phyloP scores from a whole-genome alignment of 2,329 filamentous ascomycete species.

The Colletotrichum shisoi region DNA sequence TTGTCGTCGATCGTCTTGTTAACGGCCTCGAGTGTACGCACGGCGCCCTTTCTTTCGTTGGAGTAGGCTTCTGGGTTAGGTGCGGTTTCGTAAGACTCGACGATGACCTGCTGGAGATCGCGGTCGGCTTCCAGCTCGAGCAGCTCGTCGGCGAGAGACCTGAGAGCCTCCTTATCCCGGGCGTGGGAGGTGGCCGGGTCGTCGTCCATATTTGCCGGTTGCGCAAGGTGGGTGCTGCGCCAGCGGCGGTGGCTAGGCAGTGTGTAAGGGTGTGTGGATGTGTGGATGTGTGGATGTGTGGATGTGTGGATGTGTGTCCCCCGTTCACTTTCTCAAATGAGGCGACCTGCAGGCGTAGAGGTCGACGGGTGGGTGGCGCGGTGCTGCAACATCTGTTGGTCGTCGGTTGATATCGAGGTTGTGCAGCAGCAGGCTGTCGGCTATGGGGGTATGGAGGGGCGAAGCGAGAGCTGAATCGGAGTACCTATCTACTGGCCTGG shows the following conservation, averaged over 20 bases:
- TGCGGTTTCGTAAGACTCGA: slow-evolving; percentile 21
- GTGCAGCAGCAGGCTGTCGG: slow-evolving; percentile 29
- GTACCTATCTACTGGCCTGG: neutral
- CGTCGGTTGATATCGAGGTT: slow-evolving; percentile 11
- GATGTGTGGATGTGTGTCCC: neutral
- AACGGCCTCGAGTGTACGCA: neutral
- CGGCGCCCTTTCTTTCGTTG: slow-evolving; percentile 10
- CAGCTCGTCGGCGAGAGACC: slow-evolving; percentile 18
- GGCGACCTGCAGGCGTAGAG: slow-evolving; percentile 34
- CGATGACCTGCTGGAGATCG: slow-evolving; percentile 18
- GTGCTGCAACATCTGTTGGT: slow-evolving; percentile 34
- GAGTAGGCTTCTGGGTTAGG: slow-evolving; percentile 7
- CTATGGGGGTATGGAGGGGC: neutral
- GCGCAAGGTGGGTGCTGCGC: slow-evolving; percentile 7
- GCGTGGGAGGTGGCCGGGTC: slow-evolving; percentile 11
- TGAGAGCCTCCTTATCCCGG: slow-evolving; percentile 27
- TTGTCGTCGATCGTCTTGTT: slow-evolving; percentile 20
- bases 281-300: neutral
- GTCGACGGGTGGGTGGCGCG: slow-evolving; percentile 23
- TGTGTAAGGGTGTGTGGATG: too few species aligned
- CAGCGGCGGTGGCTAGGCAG: neutral
- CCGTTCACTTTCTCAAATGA: slow-evolving; percentile 18
- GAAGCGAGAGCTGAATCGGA: neutral
- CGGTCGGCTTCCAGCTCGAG: slow-evolving; percentile 31
- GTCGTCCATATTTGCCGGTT: slow-evolving; percentile 27